phyloP scores from a whole-genome alignment of 495 filamentous ascomycete species.

The Podospora australis region DNA sequence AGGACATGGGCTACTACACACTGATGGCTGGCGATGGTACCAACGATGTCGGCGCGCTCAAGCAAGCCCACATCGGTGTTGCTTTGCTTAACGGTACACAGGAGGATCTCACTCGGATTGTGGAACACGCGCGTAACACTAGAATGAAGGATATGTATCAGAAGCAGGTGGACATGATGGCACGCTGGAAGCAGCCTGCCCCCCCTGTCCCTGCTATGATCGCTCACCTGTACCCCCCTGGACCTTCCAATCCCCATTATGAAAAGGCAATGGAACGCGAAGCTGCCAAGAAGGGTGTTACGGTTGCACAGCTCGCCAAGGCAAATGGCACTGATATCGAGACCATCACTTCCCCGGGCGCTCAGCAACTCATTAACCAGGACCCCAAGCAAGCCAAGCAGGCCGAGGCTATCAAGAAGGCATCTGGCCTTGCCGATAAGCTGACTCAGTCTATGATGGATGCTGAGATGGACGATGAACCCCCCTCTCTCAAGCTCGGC shows the following conservation, averaged over 20 bases:
- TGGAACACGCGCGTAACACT: slow-evolving; percentile 83
- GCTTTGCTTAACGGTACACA: slow-evolving; percentile 91
- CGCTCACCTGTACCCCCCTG: slow-evolving; percentile 90
- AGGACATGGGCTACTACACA: slow-evolving; percentile 94
- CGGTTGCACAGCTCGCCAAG: slow-evolving; percentile 36
- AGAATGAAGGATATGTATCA: slow-evolving; percentile 99
- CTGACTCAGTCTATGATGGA: slow-evolving; percentile 87
- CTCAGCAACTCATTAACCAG: slow-evolving; percentile 61
- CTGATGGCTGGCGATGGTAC: slow-evolving; percentile 99
- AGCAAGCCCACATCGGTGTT: slow-evolving; percentile 96
- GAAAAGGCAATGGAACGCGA: slow-evolving; percentile 86
- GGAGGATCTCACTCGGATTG: slow-evolving; percentile 83
- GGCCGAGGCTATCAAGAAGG: slow-evolving; percentile 59
- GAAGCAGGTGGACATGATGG: slow-evolving; percentile 86
- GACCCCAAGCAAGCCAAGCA: slow-evolving; percentile 50
- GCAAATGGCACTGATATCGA: slow-evolving; percentile 44
- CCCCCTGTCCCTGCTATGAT: slow-evolving; percentile 87
- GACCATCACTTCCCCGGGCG: slow-evolving; percentile 63
- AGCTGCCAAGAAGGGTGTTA: slow-evolving; percentile 62
- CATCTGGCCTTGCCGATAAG: slow-evolving; percentile 77
- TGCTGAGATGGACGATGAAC: slow-evolving; percentile 77
- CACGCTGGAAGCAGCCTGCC: slow-evolving; percentile 81
- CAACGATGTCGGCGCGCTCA: slow-evolving; percentile 95
- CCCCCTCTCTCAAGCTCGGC: slow-evolving; percentile 92
- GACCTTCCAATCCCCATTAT: slow-evolving; percentile 89